These are phyloP conservation scores for Sclerotinia sclerotiorum DNA, from an alignment of 2,329 filamentous ascomycete species.

Conservation along the genomic window DNA sequence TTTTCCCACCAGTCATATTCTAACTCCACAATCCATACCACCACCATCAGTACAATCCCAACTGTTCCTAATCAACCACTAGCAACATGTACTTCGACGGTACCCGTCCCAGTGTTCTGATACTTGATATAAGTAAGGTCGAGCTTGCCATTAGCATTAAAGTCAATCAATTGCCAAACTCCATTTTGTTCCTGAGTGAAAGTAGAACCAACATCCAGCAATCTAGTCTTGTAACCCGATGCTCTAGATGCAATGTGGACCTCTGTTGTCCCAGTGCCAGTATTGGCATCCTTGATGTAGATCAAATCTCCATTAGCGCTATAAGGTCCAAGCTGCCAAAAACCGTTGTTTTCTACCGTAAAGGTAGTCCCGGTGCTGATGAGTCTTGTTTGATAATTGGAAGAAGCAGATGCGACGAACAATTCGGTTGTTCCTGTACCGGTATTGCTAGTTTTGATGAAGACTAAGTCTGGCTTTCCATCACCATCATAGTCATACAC, in stretches of 20 bases:
- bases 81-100: constrained; percentile 23
- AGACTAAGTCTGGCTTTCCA: constrained; percentile 21
- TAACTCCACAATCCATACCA: not conserved
- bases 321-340: constrained; percentile 19
- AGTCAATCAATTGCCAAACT: constrained; percentile 19
- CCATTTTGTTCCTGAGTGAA: constrained; percentile 22
- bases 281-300: constrained; percentile 21
- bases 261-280: constrained; percentile 6
- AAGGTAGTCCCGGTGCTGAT: constrained; percentile 16
- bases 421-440: constrained; percentile 15
- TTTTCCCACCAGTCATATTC: not conserved
- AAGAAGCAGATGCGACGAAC: constrained; percentile 17
- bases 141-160: constrained; percentile 19
- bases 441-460: constrained; percentile 22
- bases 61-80: not conserved
- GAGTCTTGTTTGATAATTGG: constrained; percentile 6
- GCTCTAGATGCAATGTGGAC: constrained; percentile 18
- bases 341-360: constrained; percentile 8
- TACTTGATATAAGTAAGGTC: constrained; percentile 24
- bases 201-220: constrained; percentile 16
- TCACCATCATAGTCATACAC: constrained; percentile 21
- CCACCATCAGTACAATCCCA: not conserved
- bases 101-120: constrained; percentile 19
- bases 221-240: constrained; percentile 2
- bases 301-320: constrained; percentile 7